phyloP scores from a whole-genome alignment of 345 rosid genomes.

The Acer negundo region DNA sequence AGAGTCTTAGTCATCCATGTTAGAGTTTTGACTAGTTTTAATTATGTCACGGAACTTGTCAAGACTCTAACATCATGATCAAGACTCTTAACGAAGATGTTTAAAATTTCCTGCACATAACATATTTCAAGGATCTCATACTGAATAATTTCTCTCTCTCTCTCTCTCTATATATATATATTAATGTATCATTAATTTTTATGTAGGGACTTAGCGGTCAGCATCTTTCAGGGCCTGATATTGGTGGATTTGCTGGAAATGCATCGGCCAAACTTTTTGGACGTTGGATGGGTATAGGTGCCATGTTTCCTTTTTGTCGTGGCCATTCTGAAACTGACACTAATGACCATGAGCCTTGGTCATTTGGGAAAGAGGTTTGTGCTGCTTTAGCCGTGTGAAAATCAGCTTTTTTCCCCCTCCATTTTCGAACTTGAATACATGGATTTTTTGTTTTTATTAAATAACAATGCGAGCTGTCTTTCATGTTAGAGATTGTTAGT shows the following conservation, averaged over 20 bases:
- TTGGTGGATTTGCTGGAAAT: conserved; percentile 93
- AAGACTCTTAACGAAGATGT: no score
- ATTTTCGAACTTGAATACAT: not conserved
- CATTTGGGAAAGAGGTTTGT: conserved; percentile 91
- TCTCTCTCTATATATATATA: not conserved
- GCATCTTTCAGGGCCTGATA: conserved; percentile 94
- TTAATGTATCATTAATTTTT: not conserved
- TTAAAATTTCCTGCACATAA: no score
- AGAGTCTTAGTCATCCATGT: no score
- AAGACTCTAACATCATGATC: no score
- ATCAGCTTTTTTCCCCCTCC: not conserved
- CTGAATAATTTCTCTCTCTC: no score
- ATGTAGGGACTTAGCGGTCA: conserved; percentile 90
- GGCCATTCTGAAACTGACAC: conserved; percentile 79
- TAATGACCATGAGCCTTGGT: conserved; percentile 91
- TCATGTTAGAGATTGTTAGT: not conserved
- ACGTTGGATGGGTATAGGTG: conserved; percentile 93
- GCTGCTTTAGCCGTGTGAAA: not conserved
- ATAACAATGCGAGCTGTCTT: not conserved
- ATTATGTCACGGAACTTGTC: no score
- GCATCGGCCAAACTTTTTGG: conserved; percentile 88
- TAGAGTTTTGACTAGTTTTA: no score
- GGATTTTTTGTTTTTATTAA: not conserved
- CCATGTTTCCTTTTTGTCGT: conserved; percentile 93
- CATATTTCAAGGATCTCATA: no score